These are phyloP conservation scores for Trichothecium sympodiale DNA, from an alignment of 2,329 filamentous ascomycete genomes.

Conservation along the genomic window DNA sequence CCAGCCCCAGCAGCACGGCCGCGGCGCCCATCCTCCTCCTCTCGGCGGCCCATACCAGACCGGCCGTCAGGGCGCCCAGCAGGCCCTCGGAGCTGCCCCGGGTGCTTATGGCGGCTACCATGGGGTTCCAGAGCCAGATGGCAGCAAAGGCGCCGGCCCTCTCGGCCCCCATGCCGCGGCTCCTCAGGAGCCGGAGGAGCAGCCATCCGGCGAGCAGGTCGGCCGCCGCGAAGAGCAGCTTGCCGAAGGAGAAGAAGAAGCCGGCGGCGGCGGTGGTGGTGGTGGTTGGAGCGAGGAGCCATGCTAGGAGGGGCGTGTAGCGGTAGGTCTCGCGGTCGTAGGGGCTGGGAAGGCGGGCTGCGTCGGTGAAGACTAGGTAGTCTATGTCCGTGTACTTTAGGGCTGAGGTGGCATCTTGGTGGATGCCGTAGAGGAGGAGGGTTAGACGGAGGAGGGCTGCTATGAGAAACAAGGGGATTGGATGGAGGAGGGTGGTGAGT, in stretches of 20 bases:
- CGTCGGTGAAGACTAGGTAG: constrained; percentile 96
- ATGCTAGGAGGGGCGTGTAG: constrained; percentile 89
- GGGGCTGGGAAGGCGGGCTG: constrained; percentile 69
- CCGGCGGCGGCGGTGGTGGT: constrained; percentile 30
- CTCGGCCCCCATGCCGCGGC: constrained; percentile 31
- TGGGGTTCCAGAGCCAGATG: constrained; percentile 92
- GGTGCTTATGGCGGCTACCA: constrained; percentile 96
- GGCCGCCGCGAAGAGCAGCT: constrained; percentile 71
- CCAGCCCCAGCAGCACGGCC: constrained; percentile 65
- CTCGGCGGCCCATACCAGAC: constrained; percentile 72
- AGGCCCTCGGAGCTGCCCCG: constrained; percentile 88
- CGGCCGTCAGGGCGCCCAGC: constrained; percentile 73
- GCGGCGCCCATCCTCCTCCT: constrained; percentile 51
- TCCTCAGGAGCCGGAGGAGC: constrained; percentile 34
- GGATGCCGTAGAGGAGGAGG: constrained; percentile 79
- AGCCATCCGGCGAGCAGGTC: constrained; percentile 81
- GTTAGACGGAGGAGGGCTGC: constrained; percentile 54
- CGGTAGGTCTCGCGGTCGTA: constrained; percentile 91
- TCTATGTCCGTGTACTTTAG: constrained; percentile 99
- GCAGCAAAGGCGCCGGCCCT: constrained; percentile 65
- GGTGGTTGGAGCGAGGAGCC: constrained; percentile 76
- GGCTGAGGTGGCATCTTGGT: constrained; percentile 84
- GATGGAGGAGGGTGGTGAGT: constrained; percentile 16
- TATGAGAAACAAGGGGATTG: constrained; percentile 40
- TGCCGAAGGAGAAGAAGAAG: constrained; percentile 70